Percentiles rank a stretch among this genome's conserved stretches.
Conservation (phyloP, 495 filamentous ascomycete genomes). For the Lophiotrema nucula region DNA sequence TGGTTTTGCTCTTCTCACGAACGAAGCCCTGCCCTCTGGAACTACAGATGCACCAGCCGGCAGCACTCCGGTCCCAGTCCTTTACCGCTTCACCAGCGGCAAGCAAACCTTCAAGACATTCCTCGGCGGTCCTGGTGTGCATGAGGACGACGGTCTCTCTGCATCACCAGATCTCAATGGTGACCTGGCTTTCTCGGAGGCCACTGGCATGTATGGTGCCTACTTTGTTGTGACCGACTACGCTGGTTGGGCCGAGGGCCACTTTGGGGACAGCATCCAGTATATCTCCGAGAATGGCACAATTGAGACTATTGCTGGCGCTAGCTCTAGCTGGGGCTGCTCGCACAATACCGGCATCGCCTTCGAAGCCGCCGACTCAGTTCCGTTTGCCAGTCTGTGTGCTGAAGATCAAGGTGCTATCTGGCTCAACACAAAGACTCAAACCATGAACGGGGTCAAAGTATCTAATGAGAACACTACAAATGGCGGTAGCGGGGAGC, state of each 20-base stretch:
- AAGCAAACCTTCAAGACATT: conserved; percentile 52
- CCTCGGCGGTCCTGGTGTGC: conserved; percentile 52
- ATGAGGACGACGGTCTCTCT: conserved; percentile 44
- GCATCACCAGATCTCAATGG: conserved; percentile 55
- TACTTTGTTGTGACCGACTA: conserved; percentile 59
- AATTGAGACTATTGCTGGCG: conserved; percentile 46
- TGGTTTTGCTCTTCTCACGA: conserved; percentile 56
- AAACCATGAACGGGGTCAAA: conserved; percentile 55
- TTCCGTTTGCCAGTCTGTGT: conserved; percentile 54
- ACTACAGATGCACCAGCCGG: conserved; percentile 38
- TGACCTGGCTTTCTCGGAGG: conserved; percentile 54
- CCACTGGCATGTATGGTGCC: conserved; percentile 51
- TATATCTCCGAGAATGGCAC: conserved; percentile 50
- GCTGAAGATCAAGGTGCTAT: conserved; percentile 57
- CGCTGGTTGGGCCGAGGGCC: conserved; percentile 49
- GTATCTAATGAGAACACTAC: conserved; percentile 57
- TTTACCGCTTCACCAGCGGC: conserved; percentile 51
- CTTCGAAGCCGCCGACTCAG: conserved; percentile 51
- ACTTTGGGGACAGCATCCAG: conserved; percentile 55
- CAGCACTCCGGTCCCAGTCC: conserved; percentile 44
- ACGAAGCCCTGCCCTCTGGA: conserved; percentile 40
- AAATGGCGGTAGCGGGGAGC: conserved; percentile 53
- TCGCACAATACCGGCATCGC: conserved; percentile 60
- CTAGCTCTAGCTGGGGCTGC: conserved; percentile 54
- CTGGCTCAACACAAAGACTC: conserved; percentile 57